These are phyloP conservation scores for Debaryomyces udenii DNA, from an alignment of 1,139 yeast species.

Conservation along the genomic window DNA sequence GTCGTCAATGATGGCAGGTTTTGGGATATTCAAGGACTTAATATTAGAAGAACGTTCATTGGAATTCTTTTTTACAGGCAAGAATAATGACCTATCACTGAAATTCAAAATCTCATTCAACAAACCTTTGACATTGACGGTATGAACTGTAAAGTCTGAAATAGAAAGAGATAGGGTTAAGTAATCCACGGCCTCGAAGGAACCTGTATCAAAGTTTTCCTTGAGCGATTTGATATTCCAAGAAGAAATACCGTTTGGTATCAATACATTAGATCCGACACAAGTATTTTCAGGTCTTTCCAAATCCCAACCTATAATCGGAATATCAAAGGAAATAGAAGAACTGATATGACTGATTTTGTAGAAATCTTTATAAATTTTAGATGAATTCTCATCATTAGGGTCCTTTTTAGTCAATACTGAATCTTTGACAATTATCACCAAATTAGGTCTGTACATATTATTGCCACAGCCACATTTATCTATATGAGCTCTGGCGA, in stretches of 20 bases:
- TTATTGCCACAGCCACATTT: slow-evolving; percentile 40
- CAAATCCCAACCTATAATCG: slow-evolving; percentile 35
- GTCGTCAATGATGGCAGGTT: slow-evolving; percentile 10
- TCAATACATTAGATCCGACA: slow-evolving; percentile 32
- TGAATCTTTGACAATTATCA: slow-evolving; percentile 25
- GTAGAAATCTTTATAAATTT: slow-evolving; percentile 19
- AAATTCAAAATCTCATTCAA: slow-evolving; percentile 21
- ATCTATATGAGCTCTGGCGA: slow-evolving; percentile 40
- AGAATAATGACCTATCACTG: slow-evolving; percentile 16
- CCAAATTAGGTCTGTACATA: slow-evolving; percentile 42
- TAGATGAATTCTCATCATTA: slow-evolving; percentile 1
- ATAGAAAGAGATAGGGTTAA: slow-evolving; percentile 38
- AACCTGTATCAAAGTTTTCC: slow-evolving; percentile 13
- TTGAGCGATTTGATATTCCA: slow-evolving; percentile 26
- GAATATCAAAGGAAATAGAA: slow-evolving; percentile 38
- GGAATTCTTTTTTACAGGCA: slow-evolving; percentile 1
- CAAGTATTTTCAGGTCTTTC: slow-evolving; percentile 29
- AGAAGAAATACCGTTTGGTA: slow-evolving; percentile 43
- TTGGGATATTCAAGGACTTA: slow-evolving; percentile 12
- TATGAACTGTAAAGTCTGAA: slow-evolving; percentile 38
- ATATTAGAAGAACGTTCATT: not conserved
- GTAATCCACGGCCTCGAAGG: slow-evolving; percentile 28
- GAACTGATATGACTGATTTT: slow-evolving; percentile 37
- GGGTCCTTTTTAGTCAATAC: slow-evolving; percentile 7
- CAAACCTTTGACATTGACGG: slow-evolving; percentile 36